Percentiles rank a stretch among this genome's conserved stretches.
phyloP scores from a whole-genome alignment of 2,329 filamentous ascomycete species.

The Colletotrichum shisoi region DNA sequence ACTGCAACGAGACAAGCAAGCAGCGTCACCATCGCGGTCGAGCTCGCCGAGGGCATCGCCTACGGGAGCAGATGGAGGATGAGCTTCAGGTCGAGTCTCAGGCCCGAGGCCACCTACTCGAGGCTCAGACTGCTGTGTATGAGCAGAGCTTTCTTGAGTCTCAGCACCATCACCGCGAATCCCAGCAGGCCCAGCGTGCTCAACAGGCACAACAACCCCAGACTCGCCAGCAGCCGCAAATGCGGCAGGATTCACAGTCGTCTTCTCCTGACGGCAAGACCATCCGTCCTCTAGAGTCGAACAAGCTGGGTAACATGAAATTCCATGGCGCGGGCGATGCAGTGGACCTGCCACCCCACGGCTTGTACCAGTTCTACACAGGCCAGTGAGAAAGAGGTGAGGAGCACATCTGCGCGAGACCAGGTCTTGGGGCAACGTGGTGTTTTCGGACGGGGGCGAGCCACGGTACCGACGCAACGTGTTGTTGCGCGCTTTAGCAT shows the following conservation, averaged over 20 bases:
- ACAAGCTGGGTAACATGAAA: constrained; percentile 35
- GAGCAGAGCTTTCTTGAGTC: background rate
- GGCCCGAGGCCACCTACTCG: background rate
- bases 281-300: constrained; percentile 36
- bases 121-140: background rate
- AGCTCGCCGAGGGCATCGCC: background rate
- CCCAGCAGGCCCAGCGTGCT: constrained; percentile 1
- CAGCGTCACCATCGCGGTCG: background rate
- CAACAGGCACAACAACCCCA: constrained; percentile 14
- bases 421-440: background rate
- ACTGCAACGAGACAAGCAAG: constrained; percentile 28
- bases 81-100: background rate
- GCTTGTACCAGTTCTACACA: constrained; percentile 18
- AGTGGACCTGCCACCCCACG: constrained; percentile 15
- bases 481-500: constrained; percentile 11
- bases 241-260: constrained; percentile 9
- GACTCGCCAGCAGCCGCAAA: constrained; percentile 9
- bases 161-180: background rate
- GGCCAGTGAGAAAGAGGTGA: background rate
- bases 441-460: background rate
- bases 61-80: background rate
- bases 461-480: background rate
- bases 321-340: constrained; percentile 39
- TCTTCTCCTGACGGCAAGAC: constrained; percentile 14
- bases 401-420: background rate